Evolutionary conservation across 1,139 yeast genomes (phyloP).

Genomic region (Debaryomyces singareniensis): DNA sequence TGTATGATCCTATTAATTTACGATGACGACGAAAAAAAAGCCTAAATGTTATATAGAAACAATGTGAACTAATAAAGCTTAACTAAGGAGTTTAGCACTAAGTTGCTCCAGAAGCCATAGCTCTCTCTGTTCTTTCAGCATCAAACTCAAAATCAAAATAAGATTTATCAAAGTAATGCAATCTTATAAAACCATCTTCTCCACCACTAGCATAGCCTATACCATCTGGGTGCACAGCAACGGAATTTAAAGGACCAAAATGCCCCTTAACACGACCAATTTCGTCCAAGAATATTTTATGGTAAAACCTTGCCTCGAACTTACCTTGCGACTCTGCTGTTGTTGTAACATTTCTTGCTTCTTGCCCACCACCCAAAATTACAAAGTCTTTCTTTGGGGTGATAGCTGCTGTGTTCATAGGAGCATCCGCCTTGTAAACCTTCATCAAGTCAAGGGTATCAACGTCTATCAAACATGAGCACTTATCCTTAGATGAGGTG

Average conservation of each 20-base stretch:
- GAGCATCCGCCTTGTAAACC: slow-evolving; percentile 82
- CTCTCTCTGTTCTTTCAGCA: slow-evolving; percentile 74
- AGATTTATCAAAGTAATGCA: slow-evolving; percentile 87
- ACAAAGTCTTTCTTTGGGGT: slow-evolving; percentile 90
- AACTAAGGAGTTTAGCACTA: too few relatives aligned
- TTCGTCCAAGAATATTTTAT: slow-evolving; percentile 91
- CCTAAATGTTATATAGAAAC: too few relatives aligned
- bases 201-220: slow-evolving; percentile 93
- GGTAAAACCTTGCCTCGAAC: slow-evolving; percentile 94
- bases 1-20: too few relatives aligned
- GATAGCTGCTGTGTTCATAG: slow-evolving; percentile 92
- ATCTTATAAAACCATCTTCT: slow-evolving; percentile 95
- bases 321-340: slow-evolving; percentile 92
- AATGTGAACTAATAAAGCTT: too few relatives aligned
- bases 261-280: slow-evolving; percentile 97
- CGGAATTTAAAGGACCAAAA: slow-evolving; percentile 94
- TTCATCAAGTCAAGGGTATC: slow-evolving; percentile 70
- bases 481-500: slow-evolving; percentile 89
- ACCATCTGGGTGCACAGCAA: slow-evolving; percentile 94
- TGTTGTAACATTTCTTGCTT: slow-evolving; percentile 96
- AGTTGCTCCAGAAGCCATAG: slow-evolving; percentile 30
- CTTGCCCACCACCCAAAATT: slow-evolving; percentile 98
- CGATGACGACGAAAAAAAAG: too few relatives aligned
- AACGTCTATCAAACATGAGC: slow-evolving; percentile 74
- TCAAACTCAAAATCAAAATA: slow-evolving; percentile 91